Base-by-base conservation (phyloP, 352 stramenopile genomes). In the Phytophthora pistaciae region DNA sequence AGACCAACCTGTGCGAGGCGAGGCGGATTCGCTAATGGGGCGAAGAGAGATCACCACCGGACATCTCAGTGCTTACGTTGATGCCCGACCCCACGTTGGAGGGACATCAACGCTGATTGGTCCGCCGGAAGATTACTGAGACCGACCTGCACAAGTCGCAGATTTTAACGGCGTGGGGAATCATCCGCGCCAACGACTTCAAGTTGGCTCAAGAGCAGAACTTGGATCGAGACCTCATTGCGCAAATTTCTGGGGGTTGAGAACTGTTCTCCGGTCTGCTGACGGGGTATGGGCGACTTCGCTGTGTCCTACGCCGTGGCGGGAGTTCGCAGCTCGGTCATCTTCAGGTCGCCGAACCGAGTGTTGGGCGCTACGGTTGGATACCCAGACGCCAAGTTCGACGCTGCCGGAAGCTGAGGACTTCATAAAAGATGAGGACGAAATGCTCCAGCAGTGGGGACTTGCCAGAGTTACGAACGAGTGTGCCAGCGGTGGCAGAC, bases 391-490 rank as follows among this genome's bases (percentile, higher is more conserved):
- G 84, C 83, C 36, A 68, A 70, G 33, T 84, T 74, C 77, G 40
- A 88, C 75, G 14, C 23, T 79, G 29, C 29, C 44, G 6, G 66
- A 92, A 46, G 84, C 82, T 5, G 55, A 87, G 16, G 42, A 63
- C 13, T 88, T 87, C 23, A 31, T 92, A 14, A 59, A 56, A 23
- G 27, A 59, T 16, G 40, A 58, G 20, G 3, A 29, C 8, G 0
- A 5, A 20, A 40, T 56, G 7, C 9, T 27, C n/a, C n/a, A n/a
- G n/a, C n/a, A n/a, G n/a, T n/a, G n/a, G n/a, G 31, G 31, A 8
- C 31, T 8, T 18, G 14, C 7, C 13, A 18, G 13, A 18, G 36
- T 44, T 14, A 18, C 36, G 14, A 44, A 44, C 13, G 14, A 18
- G 13, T 14, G 13, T 16, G 36, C 14, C 14, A 14, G 36, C 13